Conservation (phyloP, 306 rosid genomes). For the Dalbergia cultrata region DNA sequence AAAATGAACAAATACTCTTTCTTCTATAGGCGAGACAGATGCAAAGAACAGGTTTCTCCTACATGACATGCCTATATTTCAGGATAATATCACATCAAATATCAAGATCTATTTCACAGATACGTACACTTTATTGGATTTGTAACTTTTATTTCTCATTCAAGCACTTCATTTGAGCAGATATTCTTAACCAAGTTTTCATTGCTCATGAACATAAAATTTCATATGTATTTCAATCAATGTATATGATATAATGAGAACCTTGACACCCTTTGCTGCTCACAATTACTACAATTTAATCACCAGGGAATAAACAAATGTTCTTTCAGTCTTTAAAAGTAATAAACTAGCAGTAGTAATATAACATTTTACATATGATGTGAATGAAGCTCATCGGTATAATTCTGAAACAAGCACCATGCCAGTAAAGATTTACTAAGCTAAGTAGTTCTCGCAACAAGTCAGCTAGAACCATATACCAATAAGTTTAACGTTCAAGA, state of each 20-base stretch:
- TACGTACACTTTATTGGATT: not conserved
- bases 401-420: conserved; percentile 26
- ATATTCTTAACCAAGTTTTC: conserved; percentile 4
- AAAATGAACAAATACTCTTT: conserved; percentile 11
- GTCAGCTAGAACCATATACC: conserved; percentile 42
- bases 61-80: conserved; percentile 28
- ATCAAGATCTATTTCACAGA: not conserved
- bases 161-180: not conserved
- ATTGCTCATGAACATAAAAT: not conserved
- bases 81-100: conserved; percentile 16
- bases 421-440: conserved; percentile 20
- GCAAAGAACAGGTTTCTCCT: conserved; percentile 2
- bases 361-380: conserved; percentile 13
- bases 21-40: not conserved
- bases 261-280: not conserved
- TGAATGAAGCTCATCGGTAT: conserved; percentile 18
- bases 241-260: not conserved
- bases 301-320: not conserved
- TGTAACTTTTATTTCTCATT: not conserved
- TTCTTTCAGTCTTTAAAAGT: conserved; percentile 1
- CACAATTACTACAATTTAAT: too few species aligned
- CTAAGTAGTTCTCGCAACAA: conserved; percentile 33
- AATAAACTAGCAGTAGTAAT: conserved; percentile 6
- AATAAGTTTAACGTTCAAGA: conserved; percentile 29
- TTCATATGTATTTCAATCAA: not conserved